Conservation (phyloP, 2,329 filamentous ascomycete species). For the Triangularia setosa region DNA sequence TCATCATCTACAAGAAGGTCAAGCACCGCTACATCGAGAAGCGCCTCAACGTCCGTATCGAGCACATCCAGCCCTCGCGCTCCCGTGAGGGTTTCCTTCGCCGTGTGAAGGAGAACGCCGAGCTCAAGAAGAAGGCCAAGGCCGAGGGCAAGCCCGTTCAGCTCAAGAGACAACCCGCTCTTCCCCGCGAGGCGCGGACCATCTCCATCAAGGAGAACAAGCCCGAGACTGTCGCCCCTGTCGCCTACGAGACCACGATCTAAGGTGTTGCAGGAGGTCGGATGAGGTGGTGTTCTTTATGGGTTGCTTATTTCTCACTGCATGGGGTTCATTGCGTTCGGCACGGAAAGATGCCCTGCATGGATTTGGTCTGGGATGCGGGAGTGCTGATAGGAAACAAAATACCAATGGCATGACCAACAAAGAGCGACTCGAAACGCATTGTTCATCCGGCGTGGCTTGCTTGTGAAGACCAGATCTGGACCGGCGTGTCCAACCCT, state of each 20-base stretch:
- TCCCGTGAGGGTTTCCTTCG: constrained; percentile 95
- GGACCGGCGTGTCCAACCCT: background rate
- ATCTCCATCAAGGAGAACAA: constrained; percentile 77
- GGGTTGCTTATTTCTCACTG: constrained; percentile 33
- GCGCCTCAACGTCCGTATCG: constrained; percentile 97
- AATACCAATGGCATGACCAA: constrained; percentile 32
- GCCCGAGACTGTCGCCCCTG: constrained; percentile 85
- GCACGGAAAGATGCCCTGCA: constrained; percentile 34
- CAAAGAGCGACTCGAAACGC: constrained; percentile 13
- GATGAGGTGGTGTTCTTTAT: constrained; percentile 25
- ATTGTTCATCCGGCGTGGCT: constrained; percentile 16
- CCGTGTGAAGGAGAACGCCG: constrained; percentile 95
- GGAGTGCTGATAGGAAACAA: constrained; percentile 34
- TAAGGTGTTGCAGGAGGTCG: constrained; percentile 47
- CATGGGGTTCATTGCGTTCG: constrained; percentile 34
- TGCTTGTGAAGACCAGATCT: constrained; percentile 12
- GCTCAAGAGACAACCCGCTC: constrained; percentile 84
- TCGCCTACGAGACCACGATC: constrained; percentile 98
- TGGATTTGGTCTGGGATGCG: constrained; percentile 32
- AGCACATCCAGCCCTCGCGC: constrained; percentile 93
- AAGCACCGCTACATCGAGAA: constrained; percentile 99
- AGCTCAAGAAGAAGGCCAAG: constrained; percentile 90
- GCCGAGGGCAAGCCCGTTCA: constrained; percentile 79
- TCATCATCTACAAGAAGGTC: constrained; percentile 99
- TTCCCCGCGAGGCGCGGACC: constrained; percentile 75